Percentiles rank a stretch among this genome's conserved stretches.
Conservation (phyloP, 2,329 filamentous ascomycete genomes). For the Sordariomycetes sp. region DNA sequence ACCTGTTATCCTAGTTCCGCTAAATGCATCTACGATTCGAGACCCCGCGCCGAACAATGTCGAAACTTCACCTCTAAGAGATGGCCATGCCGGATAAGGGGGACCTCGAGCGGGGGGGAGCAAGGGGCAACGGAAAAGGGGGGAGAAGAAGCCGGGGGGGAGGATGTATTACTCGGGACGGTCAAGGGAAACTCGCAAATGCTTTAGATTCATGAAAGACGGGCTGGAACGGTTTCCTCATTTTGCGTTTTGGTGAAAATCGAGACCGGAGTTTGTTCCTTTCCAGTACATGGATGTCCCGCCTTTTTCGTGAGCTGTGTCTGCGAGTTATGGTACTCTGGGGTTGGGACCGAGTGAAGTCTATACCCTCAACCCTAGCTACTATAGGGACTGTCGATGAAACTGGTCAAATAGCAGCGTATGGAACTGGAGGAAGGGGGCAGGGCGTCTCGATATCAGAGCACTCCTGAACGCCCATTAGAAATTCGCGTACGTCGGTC, state of each 20-base stretch:
- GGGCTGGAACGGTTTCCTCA: neutral
- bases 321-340: neutral
- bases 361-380: too few species aligned
- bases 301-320: neutral
- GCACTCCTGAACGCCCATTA: too few species aligned
- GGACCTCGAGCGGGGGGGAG: neutral
- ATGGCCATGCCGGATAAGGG: neutral
- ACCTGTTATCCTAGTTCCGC: neutral
- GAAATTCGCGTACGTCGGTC: too few species aligned
- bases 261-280: neutral
- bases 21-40: neutral
- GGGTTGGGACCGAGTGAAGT: neutral
- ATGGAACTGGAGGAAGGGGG: too few species aligned
- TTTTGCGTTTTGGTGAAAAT: neutral
- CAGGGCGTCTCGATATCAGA: too few species aligned
- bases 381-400: too few species aligned
- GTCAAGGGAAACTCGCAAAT: neutral
- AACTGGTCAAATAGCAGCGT: too few species aligned
- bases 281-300: neutral
- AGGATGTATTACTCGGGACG: neutral
- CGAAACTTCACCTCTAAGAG: neutral
- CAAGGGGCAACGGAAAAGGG: neutral
- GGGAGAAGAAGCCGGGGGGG: neutral
- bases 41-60: neutral
- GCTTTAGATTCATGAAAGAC: neutral